Evolutionary conservation across 1,139 yeast genomes (phyloP).

Genomic region (Candida buenavistaensis): DNA sequence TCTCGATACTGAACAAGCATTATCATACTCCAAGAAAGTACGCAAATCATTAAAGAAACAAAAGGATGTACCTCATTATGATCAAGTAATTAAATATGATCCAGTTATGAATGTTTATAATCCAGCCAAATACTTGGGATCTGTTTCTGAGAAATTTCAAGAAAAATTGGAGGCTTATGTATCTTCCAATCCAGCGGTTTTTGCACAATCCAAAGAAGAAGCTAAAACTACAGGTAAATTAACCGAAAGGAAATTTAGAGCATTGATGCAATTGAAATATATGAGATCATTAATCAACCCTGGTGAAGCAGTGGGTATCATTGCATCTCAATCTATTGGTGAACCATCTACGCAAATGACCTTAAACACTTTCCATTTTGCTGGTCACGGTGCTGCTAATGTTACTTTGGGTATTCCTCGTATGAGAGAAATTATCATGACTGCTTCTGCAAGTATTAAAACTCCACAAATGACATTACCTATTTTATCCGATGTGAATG

Average conservation of each 20-base stretch:
- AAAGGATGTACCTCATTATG: conserved; percentile 60
- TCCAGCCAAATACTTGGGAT: conserved; percentile 88
- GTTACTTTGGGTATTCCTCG: conserved; percentile 99
- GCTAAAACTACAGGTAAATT: conserved; percentile 50
- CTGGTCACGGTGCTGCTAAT: conserved; percentile 99
- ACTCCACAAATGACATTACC: conserved; percentile 99
- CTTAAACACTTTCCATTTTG: conserved; percentile 98
- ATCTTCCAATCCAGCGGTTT: conserved; percentile 50
- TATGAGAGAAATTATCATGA: conserved; percentile 99
- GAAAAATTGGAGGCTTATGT: conserved; percentile 73
- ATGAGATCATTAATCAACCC: conserved; percentile 95
- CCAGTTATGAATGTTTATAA: conserved; percentile 85
- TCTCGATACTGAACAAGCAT: conserved; percentile 81
- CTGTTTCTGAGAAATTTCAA: conserved; percentile 90
- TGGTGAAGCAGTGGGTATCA: conserved; percentile 98
- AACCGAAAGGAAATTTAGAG: conserved; percentile 86
- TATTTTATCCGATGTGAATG: conserved; percentile 71
- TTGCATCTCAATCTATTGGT: conserved; percentile 98
- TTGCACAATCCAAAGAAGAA: conserved; percentile 51
- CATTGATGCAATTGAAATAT: conserved; percentile 96
- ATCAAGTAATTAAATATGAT: conserved; percentile 69
- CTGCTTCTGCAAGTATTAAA: conserved; percentile 91
- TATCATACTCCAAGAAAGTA: conserved; percentile 77
- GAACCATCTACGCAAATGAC: conserved; percentile 99
- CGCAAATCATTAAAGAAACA: conserved; percentile 74